Evolutionary conservation across 139 green algal species (phyloP).

Genomic region (Picochlorum sp.): DNA sequence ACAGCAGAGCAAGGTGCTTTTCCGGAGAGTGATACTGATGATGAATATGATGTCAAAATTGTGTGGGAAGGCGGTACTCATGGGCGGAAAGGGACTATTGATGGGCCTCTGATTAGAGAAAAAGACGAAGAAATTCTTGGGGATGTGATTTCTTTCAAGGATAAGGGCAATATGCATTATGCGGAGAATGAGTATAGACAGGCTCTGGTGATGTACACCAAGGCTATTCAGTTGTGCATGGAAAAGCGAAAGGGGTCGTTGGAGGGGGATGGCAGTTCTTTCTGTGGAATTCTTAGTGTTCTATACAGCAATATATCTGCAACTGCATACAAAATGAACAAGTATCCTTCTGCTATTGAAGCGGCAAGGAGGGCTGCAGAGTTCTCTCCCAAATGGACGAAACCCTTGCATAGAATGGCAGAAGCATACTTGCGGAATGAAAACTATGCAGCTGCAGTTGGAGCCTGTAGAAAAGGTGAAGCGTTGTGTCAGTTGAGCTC

Average conservation of each 20-base stretch:
- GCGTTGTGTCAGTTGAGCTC: not conserved
- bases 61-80: too few species aligned
- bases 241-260: not conserved
- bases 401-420: constrained; percentile 35
- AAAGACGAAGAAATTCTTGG: too few species aligned
- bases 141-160: too few species aligned
- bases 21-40: too few species aligned
- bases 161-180: not conserved
- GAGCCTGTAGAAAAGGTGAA: constrained; percentile 14
- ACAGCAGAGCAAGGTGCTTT: too few species aligned
- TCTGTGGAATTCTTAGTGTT: not conserved
- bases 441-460: constrained; percentile 10
- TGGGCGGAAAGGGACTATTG: too few species aligned
- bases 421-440: constrained; percentile 18
- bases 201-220: not conserved
- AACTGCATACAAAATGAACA: constrained; percentile 2
- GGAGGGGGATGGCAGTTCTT: not conserved
- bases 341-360: constrained; percentile 4
- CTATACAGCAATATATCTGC: constrained; percentile 27
- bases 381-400: constrained; percentile 34
- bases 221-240: not conserved
- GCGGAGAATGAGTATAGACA: not conserved
- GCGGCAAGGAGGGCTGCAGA: constrained; percentile 23
- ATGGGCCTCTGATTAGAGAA: too few species aligned
- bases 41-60: too few species aligned